These are phyloP conservation scores for Corrigiola litoralis DNA, from an alignment of 179 eudicot species.

Conservation along the genomic window DNA sequence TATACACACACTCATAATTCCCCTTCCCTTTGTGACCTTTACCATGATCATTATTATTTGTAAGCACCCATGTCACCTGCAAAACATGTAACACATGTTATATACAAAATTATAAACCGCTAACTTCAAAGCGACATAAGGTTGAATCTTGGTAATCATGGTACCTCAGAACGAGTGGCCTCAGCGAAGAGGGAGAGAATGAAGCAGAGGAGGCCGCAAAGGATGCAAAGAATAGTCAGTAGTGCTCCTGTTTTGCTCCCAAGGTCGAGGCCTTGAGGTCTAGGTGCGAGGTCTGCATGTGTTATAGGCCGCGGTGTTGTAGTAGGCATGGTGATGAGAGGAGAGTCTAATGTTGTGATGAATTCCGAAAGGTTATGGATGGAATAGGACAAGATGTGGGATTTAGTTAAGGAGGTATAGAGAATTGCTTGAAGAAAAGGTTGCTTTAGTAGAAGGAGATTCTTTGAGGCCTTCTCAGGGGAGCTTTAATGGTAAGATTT, in stretches of 20 bases:
- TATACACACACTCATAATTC: slow-evolving; percentile 54
- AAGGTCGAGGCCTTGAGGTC: slow-evolving; percentile 37
- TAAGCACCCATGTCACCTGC: slow-evolving; percentile 55
- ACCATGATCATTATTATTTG: neutral
- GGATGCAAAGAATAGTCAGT: slow-evolving; percentile 60
- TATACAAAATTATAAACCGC: neutral
- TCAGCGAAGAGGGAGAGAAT: slow-evolving; percentile 76
- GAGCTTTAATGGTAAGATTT: slow-evolving; percentile 24
- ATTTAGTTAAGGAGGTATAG: neutral
- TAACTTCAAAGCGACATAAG: neutral
- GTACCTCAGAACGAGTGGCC: slow-evolving; percentile 78
- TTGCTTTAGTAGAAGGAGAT: slow-evolving; percentile 79
- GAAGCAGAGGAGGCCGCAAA: slow-evolving; percentile 73
- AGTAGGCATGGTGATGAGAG: neutral
- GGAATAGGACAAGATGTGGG: neutral
- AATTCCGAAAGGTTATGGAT: neutral
- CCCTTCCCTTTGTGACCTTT: slow-evolving; percentile 18
- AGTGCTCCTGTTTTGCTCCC: slow-evolving; percentile 62
- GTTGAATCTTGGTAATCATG: neutral
- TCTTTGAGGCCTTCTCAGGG: slow-evolving; percentile 27
- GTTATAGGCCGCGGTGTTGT: slow-evolving; percentile 50
- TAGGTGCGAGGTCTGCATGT: slow-evolving; percentile 79
- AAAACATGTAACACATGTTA: neutral
- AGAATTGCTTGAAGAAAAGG: slow-evolving; percentile 91
- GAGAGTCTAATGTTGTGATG: neutral